Evolutionary conservation across 2,329 filamentous ascomycete species (phyloP).

Genomic region (Leptodontidium sp.): DNA sequence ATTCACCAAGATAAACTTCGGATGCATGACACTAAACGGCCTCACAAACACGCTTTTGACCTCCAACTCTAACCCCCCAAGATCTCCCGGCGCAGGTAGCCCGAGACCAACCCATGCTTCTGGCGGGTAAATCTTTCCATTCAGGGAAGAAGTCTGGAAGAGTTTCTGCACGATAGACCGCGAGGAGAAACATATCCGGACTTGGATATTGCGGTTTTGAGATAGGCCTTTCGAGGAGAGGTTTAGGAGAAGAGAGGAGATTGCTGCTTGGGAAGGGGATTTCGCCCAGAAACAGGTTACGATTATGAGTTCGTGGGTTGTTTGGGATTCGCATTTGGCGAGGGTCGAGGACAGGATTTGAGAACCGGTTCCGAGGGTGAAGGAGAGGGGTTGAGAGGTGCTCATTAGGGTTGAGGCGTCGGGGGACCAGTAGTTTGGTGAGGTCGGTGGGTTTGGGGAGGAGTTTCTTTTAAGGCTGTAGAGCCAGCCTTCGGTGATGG

Average conservation of each 20-base stretch:
- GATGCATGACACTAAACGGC: slow-evolving; percentile 87
- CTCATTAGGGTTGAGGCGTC: slow-evolving; percentile 58
- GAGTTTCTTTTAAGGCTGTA: slow-evolving; percentile 24
- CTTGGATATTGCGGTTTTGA: slow-evolving; percentile 41
- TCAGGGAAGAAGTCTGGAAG: slow-evolving; percentile 69
- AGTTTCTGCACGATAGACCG: slow-evolving; percentile 77
- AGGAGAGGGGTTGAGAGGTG: slow-evolving; percentile 53
- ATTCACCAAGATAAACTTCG: slow-evolving; percentile 82
- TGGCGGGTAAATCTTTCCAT: slow-evolving; percentile 68
- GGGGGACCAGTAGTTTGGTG: slow-evolving; percentile 58
- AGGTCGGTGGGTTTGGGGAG: slow-evolving; percentile 45
- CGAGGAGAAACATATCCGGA: slow-evolving; percentile 81
- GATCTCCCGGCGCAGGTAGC: slow-evolving; percentile 61
- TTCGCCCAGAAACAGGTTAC: slow-evolving; percentile 86
- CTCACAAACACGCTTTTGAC: slow-evolving; percentile 83
- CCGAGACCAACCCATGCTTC: slow-evolving; percentile 67
- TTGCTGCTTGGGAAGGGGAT: slow-evolving; percentile 65
- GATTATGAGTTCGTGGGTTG: slow-evolving; percentile 72
- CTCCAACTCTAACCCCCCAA: slow-evolving; percentile 69
- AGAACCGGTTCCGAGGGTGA: slow-evolving; percentile 65
- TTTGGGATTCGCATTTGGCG: slow-evolving; percentile 63
- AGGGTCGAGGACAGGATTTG: slow-evolving; percentile 63
- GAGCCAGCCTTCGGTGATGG: slow-evolving; percentile 34
- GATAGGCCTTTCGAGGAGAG: slow-evolving; percentile 61
- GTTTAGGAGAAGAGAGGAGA: slow-evolving; percentile 64